A percentile compares a stretch with the other conserved stretches of the same genome.
Evolutionary conservation across 106 monocot species (phyloP).

Genomic region (Apostasia ramifera): DNA sequence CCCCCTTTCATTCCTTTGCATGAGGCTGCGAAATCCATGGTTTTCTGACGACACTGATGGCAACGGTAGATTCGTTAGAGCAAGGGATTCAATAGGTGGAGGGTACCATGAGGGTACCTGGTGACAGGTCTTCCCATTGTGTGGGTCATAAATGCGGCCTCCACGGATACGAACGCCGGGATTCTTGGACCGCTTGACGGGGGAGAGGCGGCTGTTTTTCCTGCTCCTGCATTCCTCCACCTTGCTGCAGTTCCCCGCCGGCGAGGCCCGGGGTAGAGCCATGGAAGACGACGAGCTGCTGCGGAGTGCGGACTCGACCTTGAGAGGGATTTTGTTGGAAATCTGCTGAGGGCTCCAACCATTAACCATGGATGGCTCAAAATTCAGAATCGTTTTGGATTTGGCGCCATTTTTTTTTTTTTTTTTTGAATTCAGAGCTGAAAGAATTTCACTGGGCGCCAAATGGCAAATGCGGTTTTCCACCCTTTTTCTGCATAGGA

Average conservation of each 20-base stretch:
- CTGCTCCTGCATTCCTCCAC: background rate
- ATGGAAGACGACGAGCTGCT: background rate
- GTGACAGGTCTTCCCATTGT: slow-evolving; percentile 18
- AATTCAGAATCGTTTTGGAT: too few relatives aligned
- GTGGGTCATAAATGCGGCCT: slow-evolving; percentile 19
- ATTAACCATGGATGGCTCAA: too few relatives aligned
- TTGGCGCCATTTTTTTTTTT: too few relatives aligned
- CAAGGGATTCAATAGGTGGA: background rate
- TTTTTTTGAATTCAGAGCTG: too few relatives aligned
- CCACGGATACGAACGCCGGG: slow-evolving; percentile 11
- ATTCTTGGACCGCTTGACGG: slow-evolving; percentile 7
- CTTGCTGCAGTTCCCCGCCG: background rate
- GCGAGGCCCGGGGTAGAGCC: background rate
- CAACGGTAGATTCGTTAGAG: too few relatives aligned
- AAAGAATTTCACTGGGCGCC: too few relatives aligned
- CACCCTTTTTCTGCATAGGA: too few relatives aligned
- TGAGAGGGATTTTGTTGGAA: too few relatives aligned
- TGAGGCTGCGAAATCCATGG: slow-evolving; percentile 12
- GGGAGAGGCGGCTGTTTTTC: background rate
- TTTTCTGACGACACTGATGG: slow-evolving; percentile 22
- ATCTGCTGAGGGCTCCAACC: too few relatives aligned
- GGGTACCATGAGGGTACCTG: slow-evolving; percentile 5
- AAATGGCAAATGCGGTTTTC: too few relatives aligned
- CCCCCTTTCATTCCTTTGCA: slow-evolving; percentile 12
- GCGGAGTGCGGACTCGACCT: too few relatives aligned